A percentile compares a stretch with the other conserved stretches of the same genome.
Evolutionary conservation across 768 basidiomycete species (phyloP).

Genomic region (Boletellus sp.): DNA sequence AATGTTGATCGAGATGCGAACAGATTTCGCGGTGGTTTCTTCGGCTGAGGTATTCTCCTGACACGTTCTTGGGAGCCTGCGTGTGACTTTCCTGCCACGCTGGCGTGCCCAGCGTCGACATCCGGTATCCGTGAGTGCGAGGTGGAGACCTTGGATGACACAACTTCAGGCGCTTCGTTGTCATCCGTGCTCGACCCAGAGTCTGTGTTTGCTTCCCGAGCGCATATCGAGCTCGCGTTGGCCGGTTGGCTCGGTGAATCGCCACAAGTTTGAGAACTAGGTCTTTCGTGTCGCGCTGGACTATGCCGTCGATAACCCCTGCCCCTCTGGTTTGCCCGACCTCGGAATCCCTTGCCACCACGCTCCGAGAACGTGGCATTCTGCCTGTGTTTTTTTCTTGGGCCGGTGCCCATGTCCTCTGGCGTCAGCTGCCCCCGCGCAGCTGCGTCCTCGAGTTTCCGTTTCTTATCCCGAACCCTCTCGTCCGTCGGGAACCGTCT

Average conservation of each 20-base stretch:
- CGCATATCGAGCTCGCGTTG: background rate
- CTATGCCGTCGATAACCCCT: slow-evolving; percentile 28
- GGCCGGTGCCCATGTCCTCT: slow-evolving; percentile 40
- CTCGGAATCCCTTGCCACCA: background rate
- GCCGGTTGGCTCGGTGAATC: background rate
- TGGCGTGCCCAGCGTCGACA: slow-evolving; percentile 2
- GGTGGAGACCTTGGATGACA: slow-evolving; percentile 48
- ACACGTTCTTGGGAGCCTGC: slow-evolving; percentile 4
- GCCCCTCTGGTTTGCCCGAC: slow-evolving; percentile 24
- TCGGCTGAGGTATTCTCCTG: slow-evolving; percentile 41
- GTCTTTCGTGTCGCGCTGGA: background rate
- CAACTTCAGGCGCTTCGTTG: slow-evolving; percentile 51
- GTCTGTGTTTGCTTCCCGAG: slow-evolving; percentile 6
- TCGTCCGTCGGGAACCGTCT: slow-evolving; percentile 75
- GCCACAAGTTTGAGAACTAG: background rate
- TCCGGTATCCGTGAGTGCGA: slow-evolving; percentile 2
- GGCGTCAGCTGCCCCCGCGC: slow-evolving; percentile 72
- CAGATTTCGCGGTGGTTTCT: slow-evolving; percentile 52
- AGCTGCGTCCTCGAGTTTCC: slow-evolving; percentile 71
- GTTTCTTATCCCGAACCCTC: slow-evolving; percentile 75
- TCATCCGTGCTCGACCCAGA: slow-evolving; percentile 33
- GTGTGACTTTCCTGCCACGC: slow-evolving; percentile 5
- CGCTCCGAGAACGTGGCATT: slow-evolving; percentile 9
- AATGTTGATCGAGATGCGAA: slow-evolving; percentile 68
- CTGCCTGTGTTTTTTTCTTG: slow-evolving; percentile 42